phyloP scores from a whole-genome alignment of 352 stramenopile species.

The Pythium biforme region DNA sequence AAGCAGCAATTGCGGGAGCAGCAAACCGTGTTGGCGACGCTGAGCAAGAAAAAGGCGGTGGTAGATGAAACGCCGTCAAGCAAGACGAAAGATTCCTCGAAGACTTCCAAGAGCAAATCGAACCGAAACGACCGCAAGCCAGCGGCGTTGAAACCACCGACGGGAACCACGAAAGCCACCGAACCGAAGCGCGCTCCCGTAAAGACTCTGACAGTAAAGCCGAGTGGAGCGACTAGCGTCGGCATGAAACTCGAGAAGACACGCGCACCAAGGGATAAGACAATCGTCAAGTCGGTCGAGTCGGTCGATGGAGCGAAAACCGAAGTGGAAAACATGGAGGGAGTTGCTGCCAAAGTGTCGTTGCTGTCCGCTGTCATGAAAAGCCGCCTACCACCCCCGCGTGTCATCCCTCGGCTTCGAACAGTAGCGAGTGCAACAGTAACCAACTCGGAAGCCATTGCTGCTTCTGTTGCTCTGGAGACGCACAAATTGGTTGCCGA shows the following conservation, averaged over 20 bases:
- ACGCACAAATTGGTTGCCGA: no score
- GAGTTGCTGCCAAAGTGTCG: background rate
- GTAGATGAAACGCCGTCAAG: background rate
- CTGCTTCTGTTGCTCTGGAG: no score
- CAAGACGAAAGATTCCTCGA: background rate
- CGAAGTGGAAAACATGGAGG: background rate
- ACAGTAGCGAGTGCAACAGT: background rate
- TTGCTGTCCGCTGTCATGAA: background rate
- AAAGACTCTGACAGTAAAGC: background rate
- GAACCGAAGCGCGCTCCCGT: background rate
- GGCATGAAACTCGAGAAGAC: background rate
- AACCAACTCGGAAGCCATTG: no score
- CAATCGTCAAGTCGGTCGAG: background rate
- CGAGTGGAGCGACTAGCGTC: background rate
- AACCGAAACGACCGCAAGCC: background rate
- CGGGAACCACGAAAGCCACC: background rate
- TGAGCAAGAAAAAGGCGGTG: constrained; percentile 16
- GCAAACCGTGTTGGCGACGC: constrained; percentile 37
- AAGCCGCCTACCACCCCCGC: background rate
- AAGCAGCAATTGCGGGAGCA: constrained; percentile 50
- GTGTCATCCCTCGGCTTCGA: background rate
- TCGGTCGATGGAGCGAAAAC: background rate
- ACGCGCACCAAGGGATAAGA: background rate
- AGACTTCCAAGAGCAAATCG: background rate
- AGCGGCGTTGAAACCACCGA: background rate